Conservation (phyloP, 2,329 filamentous ascomycete genomes). For the Beauveria medogensis region DNA sequence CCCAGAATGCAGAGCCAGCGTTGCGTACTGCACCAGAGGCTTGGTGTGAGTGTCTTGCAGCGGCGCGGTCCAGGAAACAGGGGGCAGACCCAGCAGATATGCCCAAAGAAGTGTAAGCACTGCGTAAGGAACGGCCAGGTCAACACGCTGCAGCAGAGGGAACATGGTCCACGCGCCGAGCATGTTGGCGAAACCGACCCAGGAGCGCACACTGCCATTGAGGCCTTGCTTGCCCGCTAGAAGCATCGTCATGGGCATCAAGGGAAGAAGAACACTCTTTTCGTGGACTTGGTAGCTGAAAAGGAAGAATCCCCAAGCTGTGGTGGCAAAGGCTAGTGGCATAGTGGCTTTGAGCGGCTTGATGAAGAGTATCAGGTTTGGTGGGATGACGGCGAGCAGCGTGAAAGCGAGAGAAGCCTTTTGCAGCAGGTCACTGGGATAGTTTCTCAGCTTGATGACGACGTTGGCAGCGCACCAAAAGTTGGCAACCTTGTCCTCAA, state of each 20-base stretch:
- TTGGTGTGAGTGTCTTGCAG: conserved; percentile 37
- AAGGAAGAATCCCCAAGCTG: conserved; percentile 94
- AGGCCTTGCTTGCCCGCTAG: conserved; percentile 73
- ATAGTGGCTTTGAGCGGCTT: conserved; percentile 70
- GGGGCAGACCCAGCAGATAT: conserved; percentile 81
- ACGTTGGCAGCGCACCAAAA: conserved; percentile 94
- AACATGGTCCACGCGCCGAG: conserved; percentile 91
- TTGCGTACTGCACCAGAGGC: conserved; percentile 39
- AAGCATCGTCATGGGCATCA: conserved; percentile 88
- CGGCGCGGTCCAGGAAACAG: conserved; percentile 63
- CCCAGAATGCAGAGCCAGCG: conserved; percentile 58
- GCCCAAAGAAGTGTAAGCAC: conserved; percentile 84
- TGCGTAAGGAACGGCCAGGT: conserved; percentile 74
- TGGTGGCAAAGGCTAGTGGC: conserved; percentile 71
- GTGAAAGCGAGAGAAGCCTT: conserved; percentile 68
- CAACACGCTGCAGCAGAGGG: conserved; percentile 78
- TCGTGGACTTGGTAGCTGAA: conserved; percentile 98
- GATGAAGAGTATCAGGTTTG: conserved; percentile 71
- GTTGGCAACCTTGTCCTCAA: conserved; percentile 98
- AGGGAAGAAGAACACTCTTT: conserved; percentile 87
- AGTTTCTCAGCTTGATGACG: conserved; percentile 75
- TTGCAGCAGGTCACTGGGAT: conserved; percentile 64
- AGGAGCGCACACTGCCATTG: conserved; percentile 66
- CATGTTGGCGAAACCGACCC: conserved; percentile 94
- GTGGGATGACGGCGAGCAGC: conserved; percentile 64